Base-by-base conservation (phyloP, 2,329 filamentous ascomycete species). In the Aspergillus vadensis region DNA sequence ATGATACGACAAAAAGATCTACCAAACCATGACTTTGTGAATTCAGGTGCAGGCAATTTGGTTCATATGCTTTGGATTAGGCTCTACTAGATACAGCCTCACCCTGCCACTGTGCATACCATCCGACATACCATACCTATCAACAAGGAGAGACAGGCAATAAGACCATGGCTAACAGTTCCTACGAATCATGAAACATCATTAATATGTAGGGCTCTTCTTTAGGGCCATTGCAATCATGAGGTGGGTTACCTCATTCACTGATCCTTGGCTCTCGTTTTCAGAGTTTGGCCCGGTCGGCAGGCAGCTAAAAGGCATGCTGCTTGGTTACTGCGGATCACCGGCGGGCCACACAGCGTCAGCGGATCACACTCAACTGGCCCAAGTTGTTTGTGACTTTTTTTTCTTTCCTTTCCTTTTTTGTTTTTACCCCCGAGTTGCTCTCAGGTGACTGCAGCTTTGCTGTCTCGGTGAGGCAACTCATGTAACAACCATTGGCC, bases 361-460 rank as follows among this genome's bases (percentile, higher is more conserved):
- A 61, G 56, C 56, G 55, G 59, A 32, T 55, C 59, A 36, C 32
- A 36, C 10, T 36, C 32, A 32, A 55, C 30, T 30, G 25, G 30
- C 32, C 36, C 25, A 36, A 36, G 32, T 14, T 36, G 51, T 50
- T 55, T 8, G 32, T 48, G 23, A 51, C 23, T 49, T 43, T 39
- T 43, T 36, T 14, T 36, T 32, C 10, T 32, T 32, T 32, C 23
- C 10, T 10, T 30, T 30, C 2, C 2, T 4, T 12, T 32, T 32
- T 32, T 32, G 10, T 32, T 12, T 32, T 32, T 12, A 12, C 4
- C 17, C 25, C 32, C 49, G 23, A 21, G 17, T 14, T 32, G 7
- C 19, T 27, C 56, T 61, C 56, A 56, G 55, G 51, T 61, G 59
- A 59, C 51, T 32, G 41, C 23, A 27, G 41, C n/a, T 15, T 27